phyloP scores from a whole-genome alignment of 495 filamentous ascomycete genomes.

The Penicillium roqueforti region DNA sequence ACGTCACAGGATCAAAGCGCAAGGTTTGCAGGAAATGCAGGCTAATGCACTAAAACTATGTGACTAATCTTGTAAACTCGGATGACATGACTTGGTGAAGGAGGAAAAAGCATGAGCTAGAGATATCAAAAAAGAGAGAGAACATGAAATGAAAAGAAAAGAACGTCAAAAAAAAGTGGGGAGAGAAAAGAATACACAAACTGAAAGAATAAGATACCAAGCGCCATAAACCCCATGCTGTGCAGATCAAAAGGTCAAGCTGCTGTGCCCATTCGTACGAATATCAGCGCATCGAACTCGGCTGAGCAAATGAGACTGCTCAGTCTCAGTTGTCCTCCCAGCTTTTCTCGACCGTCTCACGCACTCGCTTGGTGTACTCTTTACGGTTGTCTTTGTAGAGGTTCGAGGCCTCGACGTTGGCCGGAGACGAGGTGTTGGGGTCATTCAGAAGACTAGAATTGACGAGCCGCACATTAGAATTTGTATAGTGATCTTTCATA shows the following conservation, averaged over 20 bases:
- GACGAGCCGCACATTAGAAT: slow-evolving; percentile 2
- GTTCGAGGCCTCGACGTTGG: slow-evolving; percentile 97
- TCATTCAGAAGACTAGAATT: slow-evolving; percentile 83
- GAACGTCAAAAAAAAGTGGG: slow-evolving; percentile 1
- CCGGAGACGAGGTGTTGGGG: slow-evolving; percentile 94
- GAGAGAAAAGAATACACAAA: not conserved
- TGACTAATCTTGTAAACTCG: not conserved
- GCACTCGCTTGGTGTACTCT: slow-evolving; percentile 91
- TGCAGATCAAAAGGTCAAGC: slow-evolving; percentile 36
- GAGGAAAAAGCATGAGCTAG: not conserved
- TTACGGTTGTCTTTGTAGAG: slow-evolving; percentile 97
- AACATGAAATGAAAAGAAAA: slow-evolving; percentile 11
- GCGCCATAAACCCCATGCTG: slow-evolving; percentile 46
- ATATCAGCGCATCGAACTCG: slow-evolving; percentile 5
- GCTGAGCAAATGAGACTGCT: not conserved
- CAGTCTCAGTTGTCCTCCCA: slow-evolving; percentile 66
- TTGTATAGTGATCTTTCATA: not conserved
- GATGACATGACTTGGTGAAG: not conserved
- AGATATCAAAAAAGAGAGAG: slow-evolving; percentile 3
- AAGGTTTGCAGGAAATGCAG: not conserved
- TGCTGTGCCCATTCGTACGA: slow-evolving; percentile 10
- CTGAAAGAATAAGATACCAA: slow-evolving; percentile 24
- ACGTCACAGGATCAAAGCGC: not conserved
- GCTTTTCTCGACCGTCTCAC: slow-evolving; percentile 97
- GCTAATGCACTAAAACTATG: slow-evolving; percentile 14